Evolutionary conservation across 768 basidiomycete genomes (phyloP), one percentile per base, ranked within the genome.

Genomic region (Lactarius vividus): DNA sequence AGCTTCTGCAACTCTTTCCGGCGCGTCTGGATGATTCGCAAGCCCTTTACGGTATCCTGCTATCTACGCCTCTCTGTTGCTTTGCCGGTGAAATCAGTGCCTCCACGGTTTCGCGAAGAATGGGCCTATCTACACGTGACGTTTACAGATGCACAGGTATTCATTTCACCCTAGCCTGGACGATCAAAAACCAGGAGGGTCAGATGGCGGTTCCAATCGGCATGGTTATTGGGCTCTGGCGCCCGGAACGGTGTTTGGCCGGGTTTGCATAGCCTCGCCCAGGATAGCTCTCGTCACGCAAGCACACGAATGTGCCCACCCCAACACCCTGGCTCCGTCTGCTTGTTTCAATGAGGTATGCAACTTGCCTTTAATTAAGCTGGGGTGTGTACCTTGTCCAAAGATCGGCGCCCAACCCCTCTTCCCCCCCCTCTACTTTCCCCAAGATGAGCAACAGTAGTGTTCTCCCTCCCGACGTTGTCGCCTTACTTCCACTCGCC

Each of bases 291-390:
- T 26, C 11, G 39, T 62, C 35, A 66, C 55, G n/a, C 28, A 26
- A 5, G 54, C 57, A 33, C 57, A 52, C 11, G 26, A 15, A 52
- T 26, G 9, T 37, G n/a, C 28, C 33, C 11, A 18, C 26, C 35
- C 28, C 49, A 28, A 5, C 18, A 28, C 20, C 18, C 33, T 16
- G 46, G 57, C 46, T 52, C 49, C 54, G 18, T 46, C 15, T 29
- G 35, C 10, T 56, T 18, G 64, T 46, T 57, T 39, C 35, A 31
- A 56, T 46, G 57, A 35, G 13, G 23, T 53, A 29, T 40, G 40
- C 16, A 20, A 23, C 31, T 44, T 39, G n/a, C 15, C 23, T 49
- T 61, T 61, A 61, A 49, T 66, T 66, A 66, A 52, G 29, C 26
- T 66, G 31, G 16, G 46, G 37, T 7, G 15, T 15, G 26, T 37